Percentiles rank a stretch among this genome's conserved stretches.
phyloP scores from a whole-genome alignment of 495 filamentous ascomycete species.

The Neurospora sp. region DNA sequence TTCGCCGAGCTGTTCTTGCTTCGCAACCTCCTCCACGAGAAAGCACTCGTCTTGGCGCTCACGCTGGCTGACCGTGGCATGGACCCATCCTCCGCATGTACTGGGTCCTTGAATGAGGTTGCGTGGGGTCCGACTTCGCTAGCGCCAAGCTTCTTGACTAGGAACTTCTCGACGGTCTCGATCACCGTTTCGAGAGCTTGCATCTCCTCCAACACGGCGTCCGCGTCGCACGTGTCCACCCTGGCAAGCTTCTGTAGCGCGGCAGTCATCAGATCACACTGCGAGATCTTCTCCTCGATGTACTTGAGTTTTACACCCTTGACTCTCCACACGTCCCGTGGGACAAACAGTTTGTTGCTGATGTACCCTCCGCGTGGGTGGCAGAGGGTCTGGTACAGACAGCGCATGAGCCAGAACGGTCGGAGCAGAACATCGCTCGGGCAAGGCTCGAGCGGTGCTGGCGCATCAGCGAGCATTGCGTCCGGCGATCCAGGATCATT shows the following conservation, averaged over 20 bases:
- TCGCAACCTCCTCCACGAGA: constrained; percentile 80
- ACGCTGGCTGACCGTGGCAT: constrained; percentile 45
- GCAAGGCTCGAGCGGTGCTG: constrained; percentile 80
- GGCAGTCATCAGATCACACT: constrained; percentile 84
- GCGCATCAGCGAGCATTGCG: constrained; percentile 40
- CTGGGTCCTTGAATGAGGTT: constrained; percentile 57
- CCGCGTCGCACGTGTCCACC: constrained; percentile 81
- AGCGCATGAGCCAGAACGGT: constrained; percentile 94
- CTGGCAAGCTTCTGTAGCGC: constrained; percentile 72
- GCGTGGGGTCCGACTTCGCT: constrained; percentile 77
- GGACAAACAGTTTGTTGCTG: constrained; percentile 82
- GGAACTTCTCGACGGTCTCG: constrained; percentile 66
- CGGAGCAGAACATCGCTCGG: constrained; percentile 76
- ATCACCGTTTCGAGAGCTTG: constrained; percentile 79
- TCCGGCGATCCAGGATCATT: constrained; percentile 58
- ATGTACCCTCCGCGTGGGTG: constrained; percentile 89
- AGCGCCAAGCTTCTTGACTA: constrained; percentile 70
- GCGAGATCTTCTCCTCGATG: constrained; percentile 89
- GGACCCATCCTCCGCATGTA: constrained; percentile 20
- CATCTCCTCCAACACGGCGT: constrained; percentile 91
- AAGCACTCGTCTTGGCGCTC: constrained; percentile 56
- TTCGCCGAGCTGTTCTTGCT: constrained; percentile 68
- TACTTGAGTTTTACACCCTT: constrained; percentile 87
- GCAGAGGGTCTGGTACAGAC: constrained; percentile 81
- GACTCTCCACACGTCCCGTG: constrained; percentile 85